Evolutionary conservation across 2,329 filamentous ascomycete species (phyloP).

Genomic region (Alternaria novae-zelandiae): DNA sequence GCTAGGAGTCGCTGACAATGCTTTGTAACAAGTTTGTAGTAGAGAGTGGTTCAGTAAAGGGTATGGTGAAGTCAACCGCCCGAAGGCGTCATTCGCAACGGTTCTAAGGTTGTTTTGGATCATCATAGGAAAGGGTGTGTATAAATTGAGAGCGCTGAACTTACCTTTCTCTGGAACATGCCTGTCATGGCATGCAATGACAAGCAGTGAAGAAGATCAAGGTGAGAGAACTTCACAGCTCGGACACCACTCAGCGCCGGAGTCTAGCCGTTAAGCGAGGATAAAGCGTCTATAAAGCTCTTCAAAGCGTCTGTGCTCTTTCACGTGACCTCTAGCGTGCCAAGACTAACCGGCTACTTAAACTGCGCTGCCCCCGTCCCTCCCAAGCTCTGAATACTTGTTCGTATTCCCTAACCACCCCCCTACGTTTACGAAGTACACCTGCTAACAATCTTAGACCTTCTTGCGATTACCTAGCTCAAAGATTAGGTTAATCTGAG

Average conservation of each 20-base stretch:
- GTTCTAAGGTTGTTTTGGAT: slow-evolving; percentile 59
- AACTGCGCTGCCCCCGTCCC: too few relatives aligned
- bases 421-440: too few relatives aligned
- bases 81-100: slow-evolving; percentile 70
- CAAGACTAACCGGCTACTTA: background rate
- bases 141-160: background rate
- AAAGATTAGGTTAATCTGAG: slow-evolving; percentile 37
- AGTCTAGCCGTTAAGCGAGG: background rate
- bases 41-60: slow-evolving; percentile 43
- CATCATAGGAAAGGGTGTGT: slow-evolving; percentile 32
- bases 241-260: background rate
- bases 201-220: background rate
- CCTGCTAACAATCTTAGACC: slow-evolving; percentile 9
- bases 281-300: background rate
- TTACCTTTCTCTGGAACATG: slow-evolving; percentile 8
- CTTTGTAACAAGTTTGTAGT: background rate
- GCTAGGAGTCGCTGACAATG: slow-evolving; percentile 29
- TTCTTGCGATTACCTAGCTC: slow-evolving; percentile 43
- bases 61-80: slow-evolving; percentile 58
- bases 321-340: background rate
- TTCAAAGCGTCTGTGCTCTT: background rate
- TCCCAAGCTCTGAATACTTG: too few relatives aligned
- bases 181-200: slow-evolving; percentile 2
- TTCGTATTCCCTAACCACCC: too few relatives aligned
- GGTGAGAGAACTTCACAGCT: slow-evolving; percentile 6